A percentile compares a stretch with the other conserved stretches of the same genome.
Evolutionary conservation across 148 eudicot species (phyloP).

Genomic region (Vaccinium darrowii): DNA sequence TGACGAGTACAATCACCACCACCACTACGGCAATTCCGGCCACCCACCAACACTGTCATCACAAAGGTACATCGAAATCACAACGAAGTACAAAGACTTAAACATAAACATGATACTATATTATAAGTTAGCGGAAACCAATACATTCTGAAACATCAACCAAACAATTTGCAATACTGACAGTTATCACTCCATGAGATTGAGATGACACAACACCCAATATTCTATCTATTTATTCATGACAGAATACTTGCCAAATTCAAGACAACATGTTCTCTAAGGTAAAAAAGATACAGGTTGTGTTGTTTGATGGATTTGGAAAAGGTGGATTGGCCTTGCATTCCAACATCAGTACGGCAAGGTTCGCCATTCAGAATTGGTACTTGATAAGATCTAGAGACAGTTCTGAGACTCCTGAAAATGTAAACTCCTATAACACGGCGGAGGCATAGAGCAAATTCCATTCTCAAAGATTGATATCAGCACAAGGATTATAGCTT

Average conservation of each 20-base stretch:
- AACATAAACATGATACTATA: neutral
- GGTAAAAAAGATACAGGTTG: neutral
- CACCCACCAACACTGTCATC: constrained; percentile 67
- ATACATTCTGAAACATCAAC: constrained; percentile 6
- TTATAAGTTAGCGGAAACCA: neutral
- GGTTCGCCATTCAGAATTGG: neutral
- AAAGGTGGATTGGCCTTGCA: neutral
- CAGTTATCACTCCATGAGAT: neutral
- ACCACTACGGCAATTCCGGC: constrained; percentile 42
- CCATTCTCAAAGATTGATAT: neutral
- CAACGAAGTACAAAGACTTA: neutral
- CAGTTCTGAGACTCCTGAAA: neutral
- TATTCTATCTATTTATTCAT: neutral
- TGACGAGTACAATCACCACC: constrained; percentile 41
- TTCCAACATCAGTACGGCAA: neutral
- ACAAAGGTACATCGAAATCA: neutral
- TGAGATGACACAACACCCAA: neutral
- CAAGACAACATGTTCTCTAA: neutral
- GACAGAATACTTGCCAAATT: neutral
- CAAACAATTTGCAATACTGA: neutral
- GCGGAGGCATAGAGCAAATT: neutral
- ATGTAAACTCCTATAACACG: neutral
- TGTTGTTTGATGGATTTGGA: neutral
- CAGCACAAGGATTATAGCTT: neutral
- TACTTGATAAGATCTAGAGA: neutral